Conservation (phyloP, 192 early-diverging fungal species). For the Jimgerdemannia flammicorona region DNA sequence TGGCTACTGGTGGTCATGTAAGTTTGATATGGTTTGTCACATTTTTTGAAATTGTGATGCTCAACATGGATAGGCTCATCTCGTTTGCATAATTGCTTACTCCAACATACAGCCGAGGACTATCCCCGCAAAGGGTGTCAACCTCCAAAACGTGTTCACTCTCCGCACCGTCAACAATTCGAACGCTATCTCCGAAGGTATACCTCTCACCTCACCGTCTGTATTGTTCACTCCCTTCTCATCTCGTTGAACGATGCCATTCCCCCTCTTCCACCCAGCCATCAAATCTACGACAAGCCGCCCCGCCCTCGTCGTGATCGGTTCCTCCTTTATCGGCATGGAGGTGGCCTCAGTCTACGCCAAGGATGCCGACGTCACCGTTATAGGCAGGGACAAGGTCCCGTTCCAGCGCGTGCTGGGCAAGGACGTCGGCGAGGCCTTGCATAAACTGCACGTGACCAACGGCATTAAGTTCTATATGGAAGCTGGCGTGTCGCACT, state of each 20-base stretch:
- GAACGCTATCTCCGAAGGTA: slow-evolving; percentile 30
- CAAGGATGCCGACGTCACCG: slow-evolving; percentile 41
- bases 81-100: no score
- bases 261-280: not conserved
- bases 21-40: slow-evolving; percentile 1
- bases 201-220: not conserved
- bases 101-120: slow-evolving; percentile 26
- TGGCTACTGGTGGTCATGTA: slow-evolving; percentile 55
- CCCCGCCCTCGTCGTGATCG: slow-evolving; percentile 53
- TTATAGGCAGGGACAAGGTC: slow-evolving; percentile 53
- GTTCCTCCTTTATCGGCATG: slow-evolving; percentile 61
- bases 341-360: slow-evolving; percentile 44
- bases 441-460: slow-evolving; percentile 35
- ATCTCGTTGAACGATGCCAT: not conserved
- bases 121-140: slow-evolving; percentile 41
- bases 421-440: slow-evolving; percentile 35
- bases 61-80: not conserved
- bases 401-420: slow-evolving; percentile 55
- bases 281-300: slow-evolving; percentile 15
- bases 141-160: slow-evolving; percentile 46
- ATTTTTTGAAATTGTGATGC: not conserved
- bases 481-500: slow-evolving; percentile 27
- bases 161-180: slow-evolving; percentile 40
- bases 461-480: slow-evolving; percentile 44
- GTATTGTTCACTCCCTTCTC: not conserved